Evolutionary conservation across 2,329 filamentous ascomycete species (phyloP).

Genomic region (Xylaria sp.): DNA sequence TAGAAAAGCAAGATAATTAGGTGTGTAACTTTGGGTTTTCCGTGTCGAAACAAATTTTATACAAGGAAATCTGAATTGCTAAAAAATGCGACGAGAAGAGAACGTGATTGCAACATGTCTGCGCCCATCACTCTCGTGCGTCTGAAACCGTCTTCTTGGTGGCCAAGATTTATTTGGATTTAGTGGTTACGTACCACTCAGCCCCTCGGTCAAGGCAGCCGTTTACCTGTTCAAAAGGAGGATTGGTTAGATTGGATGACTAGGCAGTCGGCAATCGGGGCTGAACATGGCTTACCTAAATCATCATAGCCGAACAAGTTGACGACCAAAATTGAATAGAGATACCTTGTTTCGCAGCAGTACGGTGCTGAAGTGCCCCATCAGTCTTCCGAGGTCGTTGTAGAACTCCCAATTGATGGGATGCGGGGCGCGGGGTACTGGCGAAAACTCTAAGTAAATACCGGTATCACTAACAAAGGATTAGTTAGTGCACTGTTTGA

Average conservation of each 20-base stretch:
- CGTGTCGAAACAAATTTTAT: background rate
- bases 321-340: background rate
- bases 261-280: background rate
- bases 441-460: background rate
- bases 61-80: background rate
- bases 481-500: background rate
- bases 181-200: conserved; percentile 24
- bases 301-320: background rate
- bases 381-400: background rate
- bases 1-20: background rate
- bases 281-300: background rate
- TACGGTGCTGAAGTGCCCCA: background rate
- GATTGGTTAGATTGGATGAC: background rate
- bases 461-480: background rate
- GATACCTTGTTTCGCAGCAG: background rate
- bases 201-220: conserved; percentile 33
- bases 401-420: background rate
- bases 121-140: background rate
- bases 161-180: background rate
- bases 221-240: conserved; percentile 3
- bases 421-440: conserved; percentile 6
- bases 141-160: background rate
- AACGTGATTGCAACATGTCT: background rate
- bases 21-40: background rate
- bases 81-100: background rate